Base-by-base conservation (phyloP, 2,329 filamentous ascomycete genomes). In the Colletotrichum graminicola region DNA sequence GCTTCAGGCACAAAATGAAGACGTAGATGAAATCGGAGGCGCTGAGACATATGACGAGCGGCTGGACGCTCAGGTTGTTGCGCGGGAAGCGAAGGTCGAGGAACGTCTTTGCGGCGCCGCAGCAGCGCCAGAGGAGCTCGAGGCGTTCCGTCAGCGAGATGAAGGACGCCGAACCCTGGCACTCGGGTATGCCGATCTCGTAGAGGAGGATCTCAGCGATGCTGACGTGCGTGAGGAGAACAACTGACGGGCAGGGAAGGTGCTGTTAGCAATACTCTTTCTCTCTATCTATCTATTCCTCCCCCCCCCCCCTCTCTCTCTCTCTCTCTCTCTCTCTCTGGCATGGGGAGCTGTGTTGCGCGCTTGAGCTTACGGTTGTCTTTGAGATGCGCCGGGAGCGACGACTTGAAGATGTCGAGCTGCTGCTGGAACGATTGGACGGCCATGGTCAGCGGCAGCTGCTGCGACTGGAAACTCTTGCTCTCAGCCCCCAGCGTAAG, bases 21-120 rank as follows among this genome's bases (percentile, higher is more conserved):
- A 81, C 79, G 73, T 83, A 87, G 61, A 84, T 80, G 56, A 85
- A 81, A 75, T 87, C 86, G 29, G 84, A 86, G 11, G 83, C 81
- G 18, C 80, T 80, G 64, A 87, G 79, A 74, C 82, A 82, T 18
- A 84, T 77, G 67, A 83, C 84, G 18, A 79, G 80, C 26, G 84
- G 85, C 39, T 77, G 76, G 1, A 79, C 66, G 69, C 80, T 77
- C 16, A 18, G 21, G 59, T 62, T 56, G 18, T 67, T 43, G 7
- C 36, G 55, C 6, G 75, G 73, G 60, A 82, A 80, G n/a, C 81
- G 81, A 8, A 79, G 72, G 39, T 76, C 74, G 71, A 87, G 80
- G 72, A 84, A 85, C 4, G 78, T 75, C 57, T 80, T 80, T 18
- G 84, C 80, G 3, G 84, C 79, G 5, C 77, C 76, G 43, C 84